Base-by-base conservation (phyloP, 768 basidiomycete genomes). In the Ramaria rubella region DNA sequence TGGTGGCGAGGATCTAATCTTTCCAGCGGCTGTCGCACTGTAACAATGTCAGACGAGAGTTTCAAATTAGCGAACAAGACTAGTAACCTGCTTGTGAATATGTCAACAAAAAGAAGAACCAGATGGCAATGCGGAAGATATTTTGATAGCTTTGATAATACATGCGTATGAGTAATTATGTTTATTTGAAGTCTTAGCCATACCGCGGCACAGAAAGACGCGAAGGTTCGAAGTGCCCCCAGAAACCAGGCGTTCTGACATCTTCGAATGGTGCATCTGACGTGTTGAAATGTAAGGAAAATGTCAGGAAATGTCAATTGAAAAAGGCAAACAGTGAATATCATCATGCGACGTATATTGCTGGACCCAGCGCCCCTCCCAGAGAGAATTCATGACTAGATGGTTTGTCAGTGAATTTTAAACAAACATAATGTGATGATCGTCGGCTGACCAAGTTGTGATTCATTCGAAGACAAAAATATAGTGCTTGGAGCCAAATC, bases 341-440 rank as follows among this genome's bases (percentile, higher is more conserved):
- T 89, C 85, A 60, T 87, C 75, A 55, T 87, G 64, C 2, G 81
- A 82, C 59, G 86, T 86, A 60, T 88, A 84, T 57, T 76, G 78
- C 68, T 94, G 94, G 3, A 95, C 77, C 57, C 90, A 77, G 19
- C 86, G 81, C 15, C 94, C 94, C 9, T 70, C 76, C 93, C 94
- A 95, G 21, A 97, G 74, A 0, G 82, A 76, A 62, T 82, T 81
- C 38, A 94, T 85, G 12, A 94, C 93, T 91, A 48, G 12, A 34
- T 17, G 21, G 26, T 19, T 27, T 30, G n/a, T 44, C n/a, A 30
- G 26, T 34, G 29, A 17, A 17, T 43, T 42, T 14, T 56, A 27
- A 17, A 38, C 49, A 27, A 49, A n/a, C 55, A 52, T 3, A 54
- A 48, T 15, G 17, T 27, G 30, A 34, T 17, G 26, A 42, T 24